phyloP scores from a whole-genome alignment of 1,284 basidiomycete genomes.

The Sporisorium exsertum region DNA sequence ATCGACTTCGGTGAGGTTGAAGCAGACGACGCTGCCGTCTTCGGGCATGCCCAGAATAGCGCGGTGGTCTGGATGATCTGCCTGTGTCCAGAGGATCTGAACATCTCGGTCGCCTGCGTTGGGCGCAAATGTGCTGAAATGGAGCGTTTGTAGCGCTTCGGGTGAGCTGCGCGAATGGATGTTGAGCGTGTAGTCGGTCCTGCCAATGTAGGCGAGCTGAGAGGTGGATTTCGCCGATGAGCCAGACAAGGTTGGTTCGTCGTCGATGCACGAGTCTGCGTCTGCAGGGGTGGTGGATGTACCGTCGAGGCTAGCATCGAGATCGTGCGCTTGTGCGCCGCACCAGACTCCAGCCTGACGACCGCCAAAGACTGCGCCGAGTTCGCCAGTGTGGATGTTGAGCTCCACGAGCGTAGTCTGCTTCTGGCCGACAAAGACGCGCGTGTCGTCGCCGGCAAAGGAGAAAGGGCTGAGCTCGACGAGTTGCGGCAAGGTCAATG shows the following conservation, averaged over 20 bases:
- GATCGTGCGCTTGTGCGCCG: conserved; percentile 37
- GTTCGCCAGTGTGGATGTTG: conserved; percentile 82
- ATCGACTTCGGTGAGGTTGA: conserved; percentile 51
- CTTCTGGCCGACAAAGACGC: conserved; percentile 85
- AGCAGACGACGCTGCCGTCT: conserved; percentile 62
- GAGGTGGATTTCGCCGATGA: conserved; percentile 41
- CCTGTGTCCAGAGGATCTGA: conserved; percentile 55
- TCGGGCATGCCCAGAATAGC: conserved; percentile 63
- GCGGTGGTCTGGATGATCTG: conserved; percentile 50
- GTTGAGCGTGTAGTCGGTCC: conserved; percentile 67
- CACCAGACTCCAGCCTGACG: conserved; percentile 48
- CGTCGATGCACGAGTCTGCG: conserved; percentile 48
- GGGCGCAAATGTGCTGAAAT: conserved; percentile 65
- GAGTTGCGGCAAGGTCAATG: conserved; percentile 84
- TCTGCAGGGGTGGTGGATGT: conserved; percentile 3
- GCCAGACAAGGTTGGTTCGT: conserved; percentile 41
- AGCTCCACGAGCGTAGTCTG: conserved; percentile 83
- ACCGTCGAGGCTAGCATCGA: conserved; percentile 7
- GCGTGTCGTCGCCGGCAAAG: conserved; percentile 78
- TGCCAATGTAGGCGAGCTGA: conserved; percentile 56
- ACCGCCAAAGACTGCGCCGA: conserved; percentile 80
- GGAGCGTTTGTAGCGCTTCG: conserved; percentile 60
- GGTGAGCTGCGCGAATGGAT: conserved; percentile 62
- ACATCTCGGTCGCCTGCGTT: conserved; percentile 65
- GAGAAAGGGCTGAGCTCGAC: conserved; percentile 87